Percentiles rank a stretch among this genome's conserved stretches.
Conservation (phyloP, 495 filamentous ascomycete species). For the Pyronema domesticum region DNA sequence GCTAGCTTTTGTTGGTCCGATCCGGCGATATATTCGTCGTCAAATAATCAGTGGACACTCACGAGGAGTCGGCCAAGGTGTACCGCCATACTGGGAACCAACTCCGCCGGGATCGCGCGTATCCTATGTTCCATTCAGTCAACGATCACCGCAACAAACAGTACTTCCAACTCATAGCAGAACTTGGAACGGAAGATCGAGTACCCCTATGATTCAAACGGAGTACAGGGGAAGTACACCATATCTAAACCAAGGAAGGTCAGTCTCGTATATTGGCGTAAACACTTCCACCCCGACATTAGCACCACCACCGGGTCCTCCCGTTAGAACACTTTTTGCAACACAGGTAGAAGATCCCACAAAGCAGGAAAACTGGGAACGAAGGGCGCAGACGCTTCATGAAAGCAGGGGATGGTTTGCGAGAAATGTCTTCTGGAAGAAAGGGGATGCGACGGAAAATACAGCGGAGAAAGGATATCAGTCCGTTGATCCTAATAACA, state of each 20-base stretch:
- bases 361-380: constrained; percentile 21
- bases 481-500: neutral
- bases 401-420: constrained; percentile 1
- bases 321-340: constrained; percentile 1
- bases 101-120: constrained; percentile 2
- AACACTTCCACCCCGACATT: neutral
- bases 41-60: constrained; percentile 12
- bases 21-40: constrained; percentile 16
- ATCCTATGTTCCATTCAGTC: neutral
- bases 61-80: constrained; percentile 6
- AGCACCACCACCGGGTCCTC: neutral
- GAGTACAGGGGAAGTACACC: neutral
- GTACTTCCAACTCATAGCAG: neutral
- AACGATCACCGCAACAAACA: neutral
- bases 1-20: constrained; percentile 17
- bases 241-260: neutral
- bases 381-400: constrained; percentile 13
- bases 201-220: neutral
- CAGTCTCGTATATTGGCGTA: neutral
- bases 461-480: neutral
- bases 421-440: constrained; percentile 16
- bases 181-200: neutral
- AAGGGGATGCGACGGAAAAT: neutral
- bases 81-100: constrained; percentile 11
- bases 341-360: neutral